Evolutionary conservation across 2,329 filamentous ascomycete genomes (phyloP), one percentile per base, ranked within the genome.

Genomic region (Escovopsis weberi): DNA sequence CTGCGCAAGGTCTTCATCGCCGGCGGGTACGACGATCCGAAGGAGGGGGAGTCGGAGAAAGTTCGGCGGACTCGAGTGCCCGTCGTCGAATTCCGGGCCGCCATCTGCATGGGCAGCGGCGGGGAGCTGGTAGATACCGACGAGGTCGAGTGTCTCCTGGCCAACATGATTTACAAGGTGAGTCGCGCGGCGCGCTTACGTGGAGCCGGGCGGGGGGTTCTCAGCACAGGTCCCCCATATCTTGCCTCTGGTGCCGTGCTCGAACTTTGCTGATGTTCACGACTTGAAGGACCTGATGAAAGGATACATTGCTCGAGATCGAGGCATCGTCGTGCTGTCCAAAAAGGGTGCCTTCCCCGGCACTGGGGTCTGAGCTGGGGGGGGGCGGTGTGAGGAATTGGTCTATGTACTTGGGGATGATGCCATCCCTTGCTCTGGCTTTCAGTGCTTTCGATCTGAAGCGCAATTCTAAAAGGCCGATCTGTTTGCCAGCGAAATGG

Each of bases 81-180:
- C 0, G 72, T 95, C 12, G 70, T 74, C 11, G 85, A 96, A 52
- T 96, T 98, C 53, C 78, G 77, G 23, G 84, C 86, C 6, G 93
- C 86, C 7, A 75, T 96, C 46, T 80, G 80, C 55, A 71, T 94
- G 53, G 80, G 78, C 41, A 80, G 75, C 50, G 70, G 72, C 40
- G 69, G 71, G 43, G 70, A 83, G 56, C 64, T 69, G 32, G 68
- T 93, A 32, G 91, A 95, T 53, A 72, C 75, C 30, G 93, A 98
- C 57, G 91, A 98, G 62, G 88, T 96, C 4, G 93, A 98, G 62
- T 98, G 91, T 60, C 66, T 95, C 53, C 59, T 98, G 55, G 86
- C 91, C 26, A 96, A 95, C 59, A 85, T 95, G 75, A 94, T 98
- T 48, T 98, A 96, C 69, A 98, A 96, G 78, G 89, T 94, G 63